Conservation (phyloP, 1,284 basidiomycete species). For the Pholiota adiposa region DNA sequence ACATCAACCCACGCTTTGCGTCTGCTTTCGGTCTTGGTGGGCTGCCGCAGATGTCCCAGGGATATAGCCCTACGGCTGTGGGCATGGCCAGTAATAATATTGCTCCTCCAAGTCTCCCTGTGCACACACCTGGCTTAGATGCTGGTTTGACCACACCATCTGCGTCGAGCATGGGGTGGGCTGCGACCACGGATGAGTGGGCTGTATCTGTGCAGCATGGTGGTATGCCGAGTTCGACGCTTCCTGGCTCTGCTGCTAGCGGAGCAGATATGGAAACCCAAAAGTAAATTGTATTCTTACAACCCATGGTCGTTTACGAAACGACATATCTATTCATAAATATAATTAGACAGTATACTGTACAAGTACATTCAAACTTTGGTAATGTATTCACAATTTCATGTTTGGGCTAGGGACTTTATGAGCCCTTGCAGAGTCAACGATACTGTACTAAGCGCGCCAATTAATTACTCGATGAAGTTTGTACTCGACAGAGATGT, state of each 20-base stretch:
- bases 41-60: conserved; percentile 8
- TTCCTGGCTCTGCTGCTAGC: not conserved
- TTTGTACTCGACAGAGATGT: not conserved
- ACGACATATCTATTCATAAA: not conserved
- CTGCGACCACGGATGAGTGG: conserved; percentile 1
- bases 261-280: not conserved
- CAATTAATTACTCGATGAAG: not conserved
- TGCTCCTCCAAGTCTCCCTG: not conserved
- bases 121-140: not conserved
- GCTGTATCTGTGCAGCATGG: not conserved
- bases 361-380: no score
- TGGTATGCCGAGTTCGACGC: not conserved
- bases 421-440: no score
- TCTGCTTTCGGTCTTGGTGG: conserved; percentile 51
- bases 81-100: not conserved
- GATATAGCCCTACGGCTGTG: not conserved
- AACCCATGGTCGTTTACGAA: no score
- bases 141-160: not conserved
- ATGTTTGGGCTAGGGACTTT: no score
- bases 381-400: no score
- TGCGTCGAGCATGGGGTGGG: not conserved
- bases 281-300: no score
- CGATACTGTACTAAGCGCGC: no score
- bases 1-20: conserved; percentile 79
- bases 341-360: not conserved